These are phyloP conservation scores for Nitzschia inconspicua DNA, from an alignment of 108 stramenopile genomes.

Conservation along the genomic window DNA sequence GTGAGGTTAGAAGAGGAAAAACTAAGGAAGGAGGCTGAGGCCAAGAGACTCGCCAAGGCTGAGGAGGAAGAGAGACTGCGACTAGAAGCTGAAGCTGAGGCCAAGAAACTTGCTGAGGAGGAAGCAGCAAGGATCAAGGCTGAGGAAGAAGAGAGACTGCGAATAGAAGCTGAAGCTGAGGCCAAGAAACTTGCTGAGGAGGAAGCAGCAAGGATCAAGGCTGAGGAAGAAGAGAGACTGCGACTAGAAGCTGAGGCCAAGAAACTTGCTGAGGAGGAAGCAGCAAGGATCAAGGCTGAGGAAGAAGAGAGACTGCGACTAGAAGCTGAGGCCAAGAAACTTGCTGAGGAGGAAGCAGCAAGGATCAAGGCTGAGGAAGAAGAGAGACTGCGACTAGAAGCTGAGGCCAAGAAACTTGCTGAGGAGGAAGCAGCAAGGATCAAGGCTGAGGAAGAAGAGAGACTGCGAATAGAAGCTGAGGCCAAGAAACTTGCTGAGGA, in stretches of 20 bases:
- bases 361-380: neutral
- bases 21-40: no score
- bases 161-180: neutral
- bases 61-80: no score
- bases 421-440: neutral
- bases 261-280: neutral
- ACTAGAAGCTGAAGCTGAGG: no score
- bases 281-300: neutral
- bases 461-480: neutral
- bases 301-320: neutral
- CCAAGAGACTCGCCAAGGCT: neutral
- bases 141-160: neutral
- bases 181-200: neutral
- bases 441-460: conserved; percentile 1
- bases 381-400: no score
- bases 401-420: neutral
- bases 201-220: neutral
- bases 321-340: neutral
- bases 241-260: neutral
- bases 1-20: no score
- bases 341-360: neutral
- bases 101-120: neutral
- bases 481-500: neutral
- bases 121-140: neutral
- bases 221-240: no score